A percentile compares a stretch with the other conserved stretches of the same genome.
These are phyloP conservation scores for Venustampulla echinocandica DNA, from an alignment of 495 filamentous ascomycete genomes.

Conservation along the genomic window DNA sequence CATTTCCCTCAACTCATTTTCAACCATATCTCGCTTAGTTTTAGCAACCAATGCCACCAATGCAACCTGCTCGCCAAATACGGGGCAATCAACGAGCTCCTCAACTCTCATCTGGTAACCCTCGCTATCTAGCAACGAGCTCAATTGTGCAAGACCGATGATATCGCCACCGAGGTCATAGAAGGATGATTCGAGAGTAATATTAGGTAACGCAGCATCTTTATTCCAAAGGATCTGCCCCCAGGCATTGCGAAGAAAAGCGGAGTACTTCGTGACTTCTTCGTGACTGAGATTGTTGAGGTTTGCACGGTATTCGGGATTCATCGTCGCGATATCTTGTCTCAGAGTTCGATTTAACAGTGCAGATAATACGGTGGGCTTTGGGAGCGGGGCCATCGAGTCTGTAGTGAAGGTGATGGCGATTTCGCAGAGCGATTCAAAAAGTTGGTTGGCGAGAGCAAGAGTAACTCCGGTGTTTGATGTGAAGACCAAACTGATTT, in stretches of 20 bases:
- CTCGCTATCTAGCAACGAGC: background rate
- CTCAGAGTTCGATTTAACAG: background rate
- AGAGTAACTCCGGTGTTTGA: background rate
- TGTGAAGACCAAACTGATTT: slow-evolving; percentile 5
- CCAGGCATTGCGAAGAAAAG: background rate
- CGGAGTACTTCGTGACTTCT: background rate
- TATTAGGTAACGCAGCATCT: background rate
- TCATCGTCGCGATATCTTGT: background rate
- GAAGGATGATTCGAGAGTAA: background rate
- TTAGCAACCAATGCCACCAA: too few relatives aligned
- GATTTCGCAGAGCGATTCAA: background rate
- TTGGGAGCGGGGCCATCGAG: background rate
- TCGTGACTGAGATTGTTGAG: background rate
- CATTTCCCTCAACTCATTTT: too few relatives aligned
- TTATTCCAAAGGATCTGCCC: slow-evolving; percentile 1
- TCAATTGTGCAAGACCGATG: background rate
- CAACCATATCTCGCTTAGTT: too few relatives aligned
- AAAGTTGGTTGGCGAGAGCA: background rate
- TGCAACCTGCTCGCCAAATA: slow-evolving; percentile 5
- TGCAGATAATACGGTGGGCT: background rate
- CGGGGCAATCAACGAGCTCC: slow-evolving; percentile 3
- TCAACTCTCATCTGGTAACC: slow-evolving; percentile 4
- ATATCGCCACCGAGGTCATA: slow-evolving; percentile 3
- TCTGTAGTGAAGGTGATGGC: background rate
- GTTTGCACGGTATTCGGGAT: background rate